Conservation (phyloP, 2,329 filamentous ascomycete genomes). For the Scedosporium minutisporum region DNA sequence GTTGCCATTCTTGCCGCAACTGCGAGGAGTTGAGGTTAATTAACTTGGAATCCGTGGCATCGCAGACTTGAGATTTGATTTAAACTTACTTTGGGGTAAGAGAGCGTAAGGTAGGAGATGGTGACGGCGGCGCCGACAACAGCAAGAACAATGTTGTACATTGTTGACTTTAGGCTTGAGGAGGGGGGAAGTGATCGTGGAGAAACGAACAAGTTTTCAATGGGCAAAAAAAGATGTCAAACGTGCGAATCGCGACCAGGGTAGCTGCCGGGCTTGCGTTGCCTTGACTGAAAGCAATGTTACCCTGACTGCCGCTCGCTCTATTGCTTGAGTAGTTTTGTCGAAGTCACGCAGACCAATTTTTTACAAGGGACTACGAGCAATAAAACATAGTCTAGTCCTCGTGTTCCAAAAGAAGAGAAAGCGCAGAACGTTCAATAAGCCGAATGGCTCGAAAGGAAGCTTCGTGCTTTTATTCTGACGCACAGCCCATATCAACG, state of each 20-base stretch:
- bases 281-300: no score
- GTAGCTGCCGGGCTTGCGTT: no score
- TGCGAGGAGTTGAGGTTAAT: slow-evolving; percentile 8
- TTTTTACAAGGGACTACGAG: neutral
- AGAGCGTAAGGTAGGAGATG: slow-evolving; percentile 16
- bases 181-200: neutral
- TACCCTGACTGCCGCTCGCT: no score
- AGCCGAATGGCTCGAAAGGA: neutral
- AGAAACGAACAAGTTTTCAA: neutral
- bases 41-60: neutral
- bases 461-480: neutral
- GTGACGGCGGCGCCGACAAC: slow-evolving; percentile 12
- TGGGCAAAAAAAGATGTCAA: no score
- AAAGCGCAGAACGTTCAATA: neutral
- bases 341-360: no score
- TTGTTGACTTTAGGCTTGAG: neutral
- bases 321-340: no score
- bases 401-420: neutral
- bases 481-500: neutral
- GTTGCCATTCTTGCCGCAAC: slow-evolving; percentile 27
- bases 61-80: neutral
- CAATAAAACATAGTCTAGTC: neutral
- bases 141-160: slow-evolving; percentile 9
- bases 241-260: no score
- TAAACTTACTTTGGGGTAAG: slow-evolving; percentile 17